Percentiles rank a stretch among this genome's conserved stretches.
Evolutionary conservation across 208 protist genomes (phyloP).

Genomic region (Porcisia deanei): DNA sequence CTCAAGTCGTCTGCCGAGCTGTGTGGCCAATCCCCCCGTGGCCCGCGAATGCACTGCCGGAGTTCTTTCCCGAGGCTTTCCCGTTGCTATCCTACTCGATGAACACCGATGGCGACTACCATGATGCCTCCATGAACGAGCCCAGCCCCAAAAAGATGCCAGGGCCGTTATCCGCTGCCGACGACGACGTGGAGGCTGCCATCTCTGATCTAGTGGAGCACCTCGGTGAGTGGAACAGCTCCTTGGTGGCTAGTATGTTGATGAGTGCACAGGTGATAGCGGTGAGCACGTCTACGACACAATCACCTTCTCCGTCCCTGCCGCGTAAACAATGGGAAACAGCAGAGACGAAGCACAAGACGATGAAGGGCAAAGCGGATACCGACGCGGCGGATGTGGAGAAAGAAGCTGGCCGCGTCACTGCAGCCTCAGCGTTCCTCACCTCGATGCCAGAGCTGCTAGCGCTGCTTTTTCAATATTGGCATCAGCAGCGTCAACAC

Average conservation of each 20-base stretch:
- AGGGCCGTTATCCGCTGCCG: neutral
- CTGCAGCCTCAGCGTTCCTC: neutral
- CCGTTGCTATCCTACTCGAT: constrained; percentile 2
- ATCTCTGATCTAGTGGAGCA: constrained; percentile 6
- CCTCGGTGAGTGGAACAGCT: constrained; percentile 18
- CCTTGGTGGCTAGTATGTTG: constrained; percentile 4
- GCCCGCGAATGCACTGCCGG: neutral
- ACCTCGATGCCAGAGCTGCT: constrained; percentile 11
- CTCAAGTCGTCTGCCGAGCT: constrained; percentile 8
- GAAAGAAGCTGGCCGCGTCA: neutral
- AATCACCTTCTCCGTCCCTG: neutral
- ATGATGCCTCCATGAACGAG: neutral
- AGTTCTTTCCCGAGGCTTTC: neutral
- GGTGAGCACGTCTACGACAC: neutral
- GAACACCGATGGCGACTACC: neutral
- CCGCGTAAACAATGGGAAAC: neutral
- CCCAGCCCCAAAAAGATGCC: neutral
- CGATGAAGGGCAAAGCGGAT: neutral
- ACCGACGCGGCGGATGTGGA: neutral
- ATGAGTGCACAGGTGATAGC: constrained; percentile 1
- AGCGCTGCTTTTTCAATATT: constrained; percentile 19
- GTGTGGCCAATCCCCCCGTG: constrained; percentile 11
- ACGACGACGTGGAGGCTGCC: neutral
- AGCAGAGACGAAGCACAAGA: neutral
- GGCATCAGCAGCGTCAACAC: constrained; percentile 4